Evolutionary conservation across 2,329 filamentous ascomycete genomes (phyloP), one percentile per base, ranked within the genome.

Genomic region (Monascus ruber): DNA sequence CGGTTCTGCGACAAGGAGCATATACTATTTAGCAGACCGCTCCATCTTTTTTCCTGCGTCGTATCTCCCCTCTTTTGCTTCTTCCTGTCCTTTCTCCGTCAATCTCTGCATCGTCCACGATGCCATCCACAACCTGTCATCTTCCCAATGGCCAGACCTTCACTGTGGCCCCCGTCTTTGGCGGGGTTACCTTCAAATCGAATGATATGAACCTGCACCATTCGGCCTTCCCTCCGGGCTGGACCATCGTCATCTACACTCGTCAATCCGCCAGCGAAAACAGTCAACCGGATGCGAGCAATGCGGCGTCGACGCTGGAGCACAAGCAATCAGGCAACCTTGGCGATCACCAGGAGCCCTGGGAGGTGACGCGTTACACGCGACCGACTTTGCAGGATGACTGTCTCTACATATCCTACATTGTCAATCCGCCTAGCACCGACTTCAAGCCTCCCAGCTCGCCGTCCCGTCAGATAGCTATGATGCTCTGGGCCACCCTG

Each of bases 401-500:
- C 61, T 80, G 77, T 51, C 71, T 95, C 41, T 95, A 88, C 67
- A 89, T 96, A 52, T 94, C 87, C 4, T 89, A 85, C 44, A 87
- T 94, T 46, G 89, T 85, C 36, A 85, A 83, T 48, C 86, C 89
- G 0, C 83, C 82, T 36, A 83, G 72, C 58, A 77, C 66, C 56
- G 86, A 94, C 36, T 93, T 83, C 66, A 85, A 83, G 56, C 78
- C 85, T 1, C 76, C 82, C 1, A 78, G 73, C 9, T 94, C 86
- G 45, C 85, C 85, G 0, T 91, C 86, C 1, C 73, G 88, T 34
- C 85, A 94, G 64, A 85, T 94, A 43, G 89, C 89, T 48, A 87
- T 95, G 85, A 94, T 95, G 83, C 73, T 96, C 5, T 96, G 86
- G 85, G 79, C 87, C 28, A 88, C 86, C 1, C 69, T 96, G 33